These are phyloP conservation scores for Lipomyces sp. DNA, from an alignment of 805 yeast species.

Conservation along the genomic window DNA sequence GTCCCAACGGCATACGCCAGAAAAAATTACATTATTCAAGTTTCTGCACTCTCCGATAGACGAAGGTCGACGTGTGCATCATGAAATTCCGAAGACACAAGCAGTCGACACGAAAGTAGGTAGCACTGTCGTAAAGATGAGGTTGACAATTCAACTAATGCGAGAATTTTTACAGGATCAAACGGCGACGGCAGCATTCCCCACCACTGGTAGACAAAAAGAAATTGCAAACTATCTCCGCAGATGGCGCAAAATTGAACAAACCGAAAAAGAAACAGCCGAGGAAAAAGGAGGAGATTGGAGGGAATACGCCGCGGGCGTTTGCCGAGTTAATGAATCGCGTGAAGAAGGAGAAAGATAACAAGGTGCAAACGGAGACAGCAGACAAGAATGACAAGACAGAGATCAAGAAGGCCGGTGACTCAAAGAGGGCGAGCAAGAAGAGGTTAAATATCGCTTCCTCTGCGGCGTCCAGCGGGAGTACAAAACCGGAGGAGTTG, in stretches of 20 bases:
- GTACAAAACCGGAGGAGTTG: slow-evolving; percentile 21
- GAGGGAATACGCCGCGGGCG: slow-evolving; percentile 47
- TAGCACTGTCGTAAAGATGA: neutral
- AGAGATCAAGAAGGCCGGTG: slow-evolving; percentile 4
- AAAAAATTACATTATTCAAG: no score
- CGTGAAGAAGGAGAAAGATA: slow-evolving; percentile 11
- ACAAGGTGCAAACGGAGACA: neutral
- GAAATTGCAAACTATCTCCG: slow-evolving; percentile 4
- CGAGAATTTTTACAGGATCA: slow-evolving; percentile 15
- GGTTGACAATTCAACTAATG: no score
- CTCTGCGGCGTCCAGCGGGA: slow-evolving; percentile 5
- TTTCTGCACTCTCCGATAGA: no score
- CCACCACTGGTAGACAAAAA: slow-evolving; percentile 21
- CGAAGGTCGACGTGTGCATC: no score
- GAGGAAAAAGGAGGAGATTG: slow-evolving; percentile 30
- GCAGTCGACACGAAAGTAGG: slow-evolving; percentile 13
- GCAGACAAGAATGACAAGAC: no score
- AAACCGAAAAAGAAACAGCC: slow-evolving; percentile 30
- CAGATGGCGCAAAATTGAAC: slow-evolving; percentile 6
- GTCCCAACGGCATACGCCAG: no score
- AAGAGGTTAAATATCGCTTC: slow-evolving; percentile 17
- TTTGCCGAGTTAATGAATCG: slow-evolving; percentile 44
- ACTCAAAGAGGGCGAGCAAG: slow-evolving; percentile 20
- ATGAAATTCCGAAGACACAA: slow-evolving; percentile 14
- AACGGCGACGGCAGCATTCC: slow-evolving; percentile 24